A percentile compares a stretch with the other conserved stretches of the same genome.
phyloP scores from a whole-genome alignment of 2,329 filamentous ascomycete genomes.

The Calonectria henricotiae region DNA sequence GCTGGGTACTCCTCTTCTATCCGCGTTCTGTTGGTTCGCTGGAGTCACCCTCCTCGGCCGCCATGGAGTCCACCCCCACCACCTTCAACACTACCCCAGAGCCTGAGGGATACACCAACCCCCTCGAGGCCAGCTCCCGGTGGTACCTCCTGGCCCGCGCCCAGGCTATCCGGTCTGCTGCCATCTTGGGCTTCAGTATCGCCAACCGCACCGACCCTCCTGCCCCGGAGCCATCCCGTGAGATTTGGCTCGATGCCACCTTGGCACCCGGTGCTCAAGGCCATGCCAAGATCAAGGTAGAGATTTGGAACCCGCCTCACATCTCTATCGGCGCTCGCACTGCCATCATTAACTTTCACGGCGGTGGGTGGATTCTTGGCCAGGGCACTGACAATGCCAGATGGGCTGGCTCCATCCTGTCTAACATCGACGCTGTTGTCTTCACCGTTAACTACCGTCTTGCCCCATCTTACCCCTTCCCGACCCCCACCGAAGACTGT shows the following conservation, averaged over 20 bases:
- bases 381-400: slow-evolving; percentile 76
- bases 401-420: slow-evolving; percentile 71
- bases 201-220: slow-evolving; percentile 62
- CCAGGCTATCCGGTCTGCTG: slow-evolving; percentile 63
- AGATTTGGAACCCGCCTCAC: slow-evolving; percentile 64
- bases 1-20: slow-evolving; percentile 20
- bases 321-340: slow-evolving; percentile 61
- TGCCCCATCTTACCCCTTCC: slow-evolving; percentile 77
- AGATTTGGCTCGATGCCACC: slow-evolving; percentile 64
- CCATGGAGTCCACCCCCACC: slow-evolving; percentile 49
- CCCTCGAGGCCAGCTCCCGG: slow-evolving; percentile 62
- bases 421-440: slow-evolving; percentile 71
- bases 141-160: slow-evolving; percentile 64
- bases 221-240: slow-evolving; percentile 59
- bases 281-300: slow-evolving; percentile 61
- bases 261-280: slow-evolving; percentile 57
- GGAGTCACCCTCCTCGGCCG: slow-evolving; percentile 34
- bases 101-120: slow-evolving; percentile 62
- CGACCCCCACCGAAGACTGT: slow-evolving; percentile 77
- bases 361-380: slow-evolving; percentile 78
- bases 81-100: slow-evolving; percentile 54
- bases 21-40: slow-evolving; percentile 16
- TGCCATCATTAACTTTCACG: slow-evolving; percentile 78
- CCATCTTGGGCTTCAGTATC: slow-evolving; percentile 63
- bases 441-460: slow-evolving; percentile 80